Base-by-base conservation (phyloP, 208 protist species). In the Strigomonas culicis region DNA sequence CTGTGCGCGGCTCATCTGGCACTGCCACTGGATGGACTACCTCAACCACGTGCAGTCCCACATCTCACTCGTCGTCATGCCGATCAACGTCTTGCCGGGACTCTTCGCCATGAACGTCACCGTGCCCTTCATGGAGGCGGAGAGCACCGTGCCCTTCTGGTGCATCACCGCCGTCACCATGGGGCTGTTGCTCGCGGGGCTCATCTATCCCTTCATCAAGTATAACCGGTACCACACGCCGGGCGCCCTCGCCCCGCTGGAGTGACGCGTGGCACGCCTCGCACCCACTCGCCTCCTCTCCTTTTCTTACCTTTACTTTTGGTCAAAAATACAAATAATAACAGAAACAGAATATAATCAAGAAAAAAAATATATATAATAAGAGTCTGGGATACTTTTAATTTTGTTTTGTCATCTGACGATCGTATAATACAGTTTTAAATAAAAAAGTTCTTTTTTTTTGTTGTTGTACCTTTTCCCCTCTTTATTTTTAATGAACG, bases 11-110 rank as follows among this genome's bases (percentile, higher is more conserved):
- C 75, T 94, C n/a, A 36, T 88, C 4, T 66, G 84, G 44, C 88
- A 88, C 63, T 94, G 88, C 66, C 77, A 94, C 67, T 82, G 75
- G 43, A 89, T 94, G 84, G 88, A 94, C 52, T 94, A 88, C 50
- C 52, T 94, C 44, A 94, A 86, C 63, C 68, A 84, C 67, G 77
- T 94, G 34, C 78, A 92, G 70, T 75, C 82, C 17, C 74, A 85
- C 60, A 90, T 94, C 43, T 39, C 84, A 1, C 72, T 94, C 0
- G 68, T 94, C 1, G 74, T 88, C 56, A 92, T 94, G 78, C 88
- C 88, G 0, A 76, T 92, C 25, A 70, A 68, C 24, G 74, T 94
- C 43, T 76, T 94, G 43, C 88, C 88, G 0, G 80, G 76, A 24
- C 7, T 94, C 21, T 91, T 80, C n/a, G 68, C 88, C 2, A 83